These are phyloP conservation scores for Nicotiana tabacum DNA, from an alignment of 257 asterid species.

Conservation along the genomic window DNA sequence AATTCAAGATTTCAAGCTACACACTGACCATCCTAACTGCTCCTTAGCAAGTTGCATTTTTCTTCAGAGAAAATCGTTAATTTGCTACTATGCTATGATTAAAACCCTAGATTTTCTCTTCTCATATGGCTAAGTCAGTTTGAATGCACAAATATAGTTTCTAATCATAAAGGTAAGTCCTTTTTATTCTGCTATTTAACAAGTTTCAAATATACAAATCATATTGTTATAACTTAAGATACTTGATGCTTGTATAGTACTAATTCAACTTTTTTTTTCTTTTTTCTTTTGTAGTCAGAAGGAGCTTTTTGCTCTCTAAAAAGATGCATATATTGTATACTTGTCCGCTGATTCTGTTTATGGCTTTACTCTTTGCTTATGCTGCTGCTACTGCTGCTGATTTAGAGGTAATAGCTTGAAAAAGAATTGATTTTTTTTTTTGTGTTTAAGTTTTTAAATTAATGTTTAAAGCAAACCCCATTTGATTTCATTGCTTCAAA, in stretches of 20 bases:
- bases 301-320: not conserved
- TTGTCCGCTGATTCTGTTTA: constrained; percentile 26
- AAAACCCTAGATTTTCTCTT: constrained; percentile 3
- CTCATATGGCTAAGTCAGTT: not conserved
- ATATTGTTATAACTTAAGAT: not conserved
- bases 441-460: not conserved
- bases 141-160: not conserved
- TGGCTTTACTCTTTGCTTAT: constrained; percentile 30
- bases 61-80: not conserved
- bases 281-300: not conserved
- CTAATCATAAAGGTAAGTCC: not conserved
- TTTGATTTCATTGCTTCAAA: not conserved
- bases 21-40: not conserved
- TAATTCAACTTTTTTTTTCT: too few relatives aligned
- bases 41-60: not conserved
- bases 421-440: not conserved
- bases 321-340: constrained; percentile 37
- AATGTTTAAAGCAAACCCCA: not conserved
- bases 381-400: constrained; percentile 29
- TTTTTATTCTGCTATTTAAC: not conserved
- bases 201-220: not conserved
- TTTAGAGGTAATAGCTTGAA: constrained; percentile 39
- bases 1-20: not conserved
- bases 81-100: not conserved
- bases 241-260: not conserved